These are phyloP conservation scores for Exophiala calicioides DNA, from an alignment of 2,329 filamentous ascomycete genomes.

Conservation along the genomic window DNA sequence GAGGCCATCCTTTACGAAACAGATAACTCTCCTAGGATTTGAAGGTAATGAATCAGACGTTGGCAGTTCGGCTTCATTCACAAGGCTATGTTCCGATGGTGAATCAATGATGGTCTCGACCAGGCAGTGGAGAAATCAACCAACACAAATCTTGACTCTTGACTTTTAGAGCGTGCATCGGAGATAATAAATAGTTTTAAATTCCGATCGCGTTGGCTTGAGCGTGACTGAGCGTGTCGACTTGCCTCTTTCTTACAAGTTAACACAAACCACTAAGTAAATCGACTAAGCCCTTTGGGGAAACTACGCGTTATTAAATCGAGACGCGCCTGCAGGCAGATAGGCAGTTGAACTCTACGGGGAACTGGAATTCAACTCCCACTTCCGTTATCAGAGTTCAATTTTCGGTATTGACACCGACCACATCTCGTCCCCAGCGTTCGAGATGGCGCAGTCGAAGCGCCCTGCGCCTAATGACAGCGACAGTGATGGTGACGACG, in stretches of 20 bases:
- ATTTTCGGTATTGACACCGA: background rate
- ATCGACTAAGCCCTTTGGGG: too few relatives aligned
- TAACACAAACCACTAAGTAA: too few relatives aligned
- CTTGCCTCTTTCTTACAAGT: too few relatives aligned
- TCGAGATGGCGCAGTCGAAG: slow-evolving; percentile 18
- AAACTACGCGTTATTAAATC: too few relatives aligned
- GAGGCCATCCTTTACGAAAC: slow-evolving; percentile 19
- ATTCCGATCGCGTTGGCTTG: too few relatives aligned
- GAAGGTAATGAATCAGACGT: background rate
- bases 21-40: background rate
- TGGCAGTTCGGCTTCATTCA: too few relatives aligned
- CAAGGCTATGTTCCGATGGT: background rate
- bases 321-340: background rate
- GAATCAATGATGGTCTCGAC: too few relatives aligned
- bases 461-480: slow-evolving; percentile 8
- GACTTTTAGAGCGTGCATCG: background rate
- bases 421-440: background rate
- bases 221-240: too few relatives aligned
- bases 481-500: slow-evolving; percentile 8
- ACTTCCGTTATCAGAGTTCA: background rate
- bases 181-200: background rate
- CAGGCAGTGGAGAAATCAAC: too few relatives aligned
- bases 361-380: background rate
- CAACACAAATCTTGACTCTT: background rate
- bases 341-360: too few relatives aligned